Percentiles rank a stretch among this genome's conserved stretches.
Conservation (phyloP, 345 rosid genomes). For the Pugionium dolabratum region DNA sequence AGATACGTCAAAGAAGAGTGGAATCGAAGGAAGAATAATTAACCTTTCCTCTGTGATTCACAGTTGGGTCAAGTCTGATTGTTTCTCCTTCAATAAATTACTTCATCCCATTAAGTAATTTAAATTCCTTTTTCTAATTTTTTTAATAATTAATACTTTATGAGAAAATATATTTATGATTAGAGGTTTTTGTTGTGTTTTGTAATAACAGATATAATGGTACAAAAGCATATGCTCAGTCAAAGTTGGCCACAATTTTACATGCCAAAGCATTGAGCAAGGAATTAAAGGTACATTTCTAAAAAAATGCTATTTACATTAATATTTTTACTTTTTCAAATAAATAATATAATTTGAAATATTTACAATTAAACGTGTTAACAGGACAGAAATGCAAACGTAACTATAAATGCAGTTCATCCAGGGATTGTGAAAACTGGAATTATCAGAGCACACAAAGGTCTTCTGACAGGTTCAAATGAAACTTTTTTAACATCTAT, state of each 20-base stretch:
- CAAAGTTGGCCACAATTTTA: constrained; percentile 77
- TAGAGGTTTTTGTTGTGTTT: not conserved
- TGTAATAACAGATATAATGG: constrained; percentile 63
- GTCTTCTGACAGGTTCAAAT: constrained; percentile 68
- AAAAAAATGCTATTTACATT: too few relatives aligned
- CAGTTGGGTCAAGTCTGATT: constrained; percentile 73
- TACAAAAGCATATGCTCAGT: constrained; percentile 86
- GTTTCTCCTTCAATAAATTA: constrained; percentile 62
- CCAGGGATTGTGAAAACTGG: constrained; percentile 97
- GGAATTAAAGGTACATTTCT: constrained; percentile 60
- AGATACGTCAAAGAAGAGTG: constrained; percentile 68
- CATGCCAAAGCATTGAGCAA: constrained; percentile 80
- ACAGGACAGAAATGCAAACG: constrained; percentile 79
- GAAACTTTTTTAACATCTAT: not conserved
- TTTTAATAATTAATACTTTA: not conserved
- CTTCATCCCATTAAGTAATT: constrained; percentile 70
- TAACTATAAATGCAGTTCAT: constrained; percentile 87
- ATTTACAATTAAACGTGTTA: constrained; percentile 4
- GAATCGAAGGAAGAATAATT: constrained; percentile 81
- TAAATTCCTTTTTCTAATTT: not conserved
- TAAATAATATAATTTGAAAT: not conserved
- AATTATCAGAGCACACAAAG: constrained; percentile 80
- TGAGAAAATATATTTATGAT: not conserved
- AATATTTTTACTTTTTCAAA: not conserved
- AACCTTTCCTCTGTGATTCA: constrained; percentile 94